Evolutionary conservation across 1,139 yeast species (phyloP).

Genomic region (Yueomyces sp.): DNA sequence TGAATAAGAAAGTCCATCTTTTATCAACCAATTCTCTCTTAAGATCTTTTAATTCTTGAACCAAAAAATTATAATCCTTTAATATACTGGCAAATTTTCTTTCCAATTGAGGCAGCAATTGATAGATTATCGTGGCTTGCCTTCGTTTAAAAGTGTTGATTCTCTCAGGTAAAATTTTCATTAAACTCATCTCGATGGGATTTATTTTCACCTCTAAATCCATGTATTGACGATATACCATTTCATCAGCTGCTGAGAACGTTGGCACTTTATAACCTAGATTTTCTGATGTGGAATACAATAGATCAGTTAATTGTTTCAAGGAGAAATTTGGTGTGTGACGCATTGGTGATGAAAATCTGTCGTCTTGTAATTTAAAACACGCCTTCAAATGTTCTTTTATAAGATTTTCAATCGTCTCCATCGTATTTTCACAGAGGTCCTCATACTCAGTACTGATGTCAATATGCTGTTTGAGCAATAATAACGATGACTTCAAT

Average conservation of each 20-base stretch:
- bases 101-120: conserved; percentile 22
- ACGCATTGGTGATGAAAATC: conserved; percentile 32
- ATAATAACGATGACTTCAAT: conserved; percentile 28
- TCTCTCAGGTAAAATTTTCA: conserved; percentile 39
- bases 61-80: conserved; percentile 31
- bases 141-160: conserved; percentile 28
- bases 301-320: conserved; percentile 30
- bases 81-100: conserved; percentile 31
- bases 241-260: conserved; percentile 27
- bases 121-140: conserved; percentile 3
- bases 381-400: conserved; percentile 33
- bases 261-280: conserved; percentile 25
- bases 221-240: conserved; percentile 27
- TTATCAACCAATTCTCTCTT: conserved; percentile 37
- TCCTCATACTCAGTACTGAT: conserved; percentile 49
- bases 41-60: conserved; percentile 28
- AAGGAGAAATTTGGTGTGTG: conserved; percentile 31
- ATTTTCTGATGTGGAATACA: conserved; percentile 26
- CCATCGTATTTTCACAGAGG: conserved; percentile 38
- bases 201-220: conserved; percentile 22
- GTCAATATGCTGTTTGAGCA: conserved; percentile 34
- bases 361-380: conserved; percentile 29
- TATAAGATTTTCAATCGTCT: conserved; percentile 39
- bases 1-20: conserved; percentile 45
- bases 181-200: conserved; percentile 38